Base-by-base conservation (phyloP, 768 basidiomycete species). In the Termitomyces sp. region DNA sequence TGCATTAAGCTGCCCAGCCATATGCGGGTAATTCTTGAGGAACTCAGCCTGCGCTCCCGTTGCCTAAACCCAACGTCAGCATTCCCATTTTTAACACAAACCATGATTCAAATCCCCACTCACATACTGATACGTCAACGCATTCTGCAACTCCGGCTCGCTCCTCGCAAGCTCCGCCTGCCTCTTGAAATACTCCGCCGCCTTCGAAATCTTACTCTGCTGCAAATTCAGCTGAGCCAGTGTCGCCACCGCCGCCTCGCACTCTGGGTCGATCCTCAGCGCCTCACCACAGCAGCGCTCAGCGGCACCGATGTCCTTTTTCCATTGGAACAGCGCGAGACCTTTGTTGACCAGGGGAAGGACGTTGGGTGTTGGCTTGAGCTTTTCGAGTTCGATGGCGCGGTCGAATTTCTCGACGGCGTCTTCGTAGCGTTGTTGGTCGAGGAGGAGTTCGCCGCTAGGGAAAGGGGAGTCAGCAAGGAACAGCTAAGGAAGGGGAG, bases 341-440 rank as follows among this genome's bases (percentile, higher is more conserved):
- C 96, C 95, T 72, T 96, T 97, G 87, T 99, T 99, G 57, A 98
- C 95, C 48, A 96, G 79, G 0, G 96, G 91, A 3, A 98, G 82
- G 24, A 97, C 96, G 72, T 98, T 99, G 56, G 89, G 69, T 69
- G 84, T 69, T 61, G 78, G 64, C 91, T 88, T 90, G 45, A 77
- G 66, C 69, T 88, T 88, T 74, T 97, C 96, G 18, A 97, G 80
- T 69, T 95, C 92, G 61, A 96, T 86, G 4, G 96, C 93, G 59
- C 84, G 83, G 61, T 98, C 96, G 68, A 99, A 98, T 76, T 94
- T 91, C 73, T 94, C 90, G 3, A 98, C 82, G 0, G 92, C 91
- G 16, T 98, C 96, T 62, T 84, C 78, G 81, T 87, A 98, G 50
- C 90, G 85, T 64, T 88, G 84, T 76, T 96, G 94, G 74, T 98